Evolutionary conservation across 2,329 filamentous ascomycete genomes (phyloP).

Genomic region (Paraphaeosphaeria sporulosa): DNA sequence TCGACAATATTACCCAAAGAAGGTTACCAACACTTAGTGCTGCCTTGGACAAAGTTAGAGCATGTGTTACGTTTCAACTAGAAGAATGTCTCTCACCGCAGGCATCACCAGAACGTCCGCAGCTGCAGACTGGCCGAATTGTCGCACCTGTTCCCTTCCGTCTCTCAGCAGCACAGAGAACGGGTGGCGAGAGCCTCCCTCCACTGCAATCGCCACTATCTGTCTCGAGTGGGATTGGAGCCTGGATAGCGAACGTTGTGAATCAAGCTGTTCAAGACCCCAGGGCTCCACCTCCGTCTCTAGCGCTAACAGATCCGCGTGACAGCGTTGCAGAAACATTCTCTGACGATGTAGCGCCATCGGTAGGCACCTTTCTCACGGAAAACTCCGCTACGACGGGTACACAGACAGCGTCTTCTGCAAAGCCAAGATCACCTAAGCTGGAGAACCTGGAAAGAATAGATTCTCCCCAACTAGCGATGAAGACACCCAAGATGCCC

Average conservation of each 20-base stretch:
- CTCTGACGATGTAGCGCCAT: constrained; percentile 18
- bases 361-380: constrained; percentile 40
- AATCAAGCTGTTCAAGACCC: constrained; percentile 19
- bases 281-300: constrained; percentile 4
- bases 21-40: constrained; percentile 10
- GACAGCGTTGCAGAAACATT: constrained; percentile 21
- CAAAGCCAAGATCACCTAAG: background rate
- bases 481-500: constrained; percentile 16
- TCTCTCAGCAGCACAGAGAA: constrained; percentile 5
- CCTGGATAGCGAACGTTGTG: constrained; percentile 40
- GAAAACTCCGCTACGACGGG: constrained; percentile 34
- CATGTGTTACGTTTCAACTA: constrained; percentile 9
- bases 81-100: constrained; percentile 9
- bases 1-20: constrained; percentile 13
- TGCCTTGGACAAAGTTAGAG: constrained; percentile 16
- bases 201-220: constrained; percentile 18
- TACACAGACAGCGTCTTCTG: constrained; percentile 21
- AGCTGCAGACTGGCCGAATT: constrained; percentile 31
- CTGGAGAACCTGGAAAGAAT: background rate
- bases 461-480: constrained; percentile 10
- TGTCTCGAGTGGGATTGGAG: constrained; percentile 31
- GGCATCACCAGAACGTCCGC: background rate
- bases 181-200: constrained; percentile 13
- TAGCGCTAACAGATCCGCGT: constrained; percentile 19
- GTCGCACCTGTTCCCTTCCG: constrained; percentile 19